Percentiles rank a stretch among this genome's conserved stretches.
phyloP scores from a whole-genome alignment of 2,329 filamentous ascomycete species.

The Diplodia scrobiculata region DNA sequence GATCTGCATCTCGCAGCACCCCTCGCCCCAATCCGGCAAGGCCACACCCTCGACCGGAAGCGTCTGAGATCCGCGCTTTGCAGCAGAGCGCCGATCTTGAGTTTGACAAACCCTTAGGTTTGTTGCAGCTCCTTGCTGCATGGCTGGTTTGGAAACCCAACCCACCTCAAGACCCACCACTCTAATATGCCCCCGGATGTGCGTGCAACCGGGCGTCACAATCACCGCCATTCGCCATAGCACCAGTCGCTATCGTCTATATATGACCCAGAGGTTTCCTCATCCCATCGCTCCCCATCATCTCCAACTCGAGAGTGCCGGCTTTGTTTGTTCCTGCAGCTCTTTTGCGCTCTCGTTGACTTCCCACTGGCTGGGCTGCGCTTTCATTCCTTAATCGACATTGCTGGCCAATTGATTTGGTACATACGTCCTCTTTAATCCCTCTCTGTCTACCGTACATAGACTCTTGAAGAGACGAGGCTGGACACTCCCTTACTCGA shows the following conservation, averaged over 20 bases:
- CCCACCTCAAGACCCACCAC: slow-evolving; percentile 46
- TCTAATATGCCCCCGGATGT: slow-evolving; percentile 40
- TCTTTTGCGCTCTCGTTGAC: slow-evolving; percentile 52
- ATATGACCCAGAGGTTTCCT: slow-evolving; percentile 22
- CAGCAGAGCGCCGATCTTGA: slow-evolving; percentile 25
- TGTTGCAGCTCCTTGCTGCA: slow-evolving; percentile 35
- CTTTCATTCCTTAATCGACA: slow-evolving; percentile 54
- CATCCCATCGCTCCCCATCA: slow-evolving; percentile 1
- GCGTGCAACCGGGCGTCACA: slow-evolving; percentile 13
- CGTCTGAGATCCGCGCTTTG: slow-evolving; percentile 19
- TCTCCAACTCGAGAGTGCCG: slow-evolving; percentile 45
- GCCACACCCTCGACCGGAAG: slow-evolving; percentile 22
- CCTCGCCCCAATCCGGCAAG: slow-evolving; percentile 13
- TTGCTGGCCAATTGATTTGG: slow-evolving; percentile 47
- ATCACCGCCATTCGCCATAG: slow-evolving; percentile 43
- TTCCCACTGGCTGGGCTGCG: slow-evolving; percentile 58
- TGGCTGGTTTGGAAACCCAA: slow-evolving; percentile 48
- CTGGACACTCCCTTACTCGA: slow-evolving; percentile 25
- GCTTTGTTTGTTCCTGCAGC: slow-evolving; percentile 44
- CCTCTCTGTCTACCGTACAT: slow-evolving; percentile 45
- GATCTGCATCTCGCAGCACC: slow-evolving; percentile 21
- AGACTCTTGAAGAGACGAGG: slow-evolving; percentile 3
- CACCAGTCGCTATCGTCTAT: slow-evolving; percentile 31
- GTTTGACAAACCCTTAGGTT: slow-evolving; percentile 30
- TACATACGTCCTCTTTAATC: slow-evolving; percentile 41